Base-by-base conservation (phyloP, 345 rosid species). In the Ceriops tagal region DNA sequence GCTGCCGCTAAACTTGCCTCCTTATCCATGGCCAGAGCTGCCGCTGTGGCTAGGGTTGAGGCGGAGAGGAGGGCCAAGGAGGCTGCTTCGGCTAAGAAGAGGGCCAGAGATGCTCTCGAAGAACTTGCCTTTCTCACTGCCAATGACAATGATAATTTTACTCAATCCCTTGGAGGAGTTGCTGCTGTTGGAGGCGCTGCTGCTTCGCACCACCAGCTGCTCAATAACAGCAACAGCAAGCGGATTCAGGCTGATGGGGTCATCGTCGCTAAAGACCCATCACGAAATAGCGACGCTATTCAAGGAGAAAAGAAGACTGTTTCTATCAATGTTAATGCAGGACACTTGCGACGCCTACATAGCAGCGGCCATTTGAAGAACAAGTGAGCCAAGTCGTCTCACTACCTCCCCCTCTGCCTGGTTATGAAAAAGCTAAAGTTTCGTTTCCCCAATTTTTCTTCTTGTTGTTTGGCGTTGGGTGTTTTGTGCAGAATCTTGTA, bases 1-100 rank as follows among this genome's bases (percentile, higher is more conserved):
- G 83, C 84, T 20, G 90, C 86, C 7, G 77, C 86, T 35, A 70
- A 75, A n/a, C 81, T 86, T 39, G 77, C 88, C 24, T 75, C 73
- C n/a, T 53, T 43, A 52, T 79, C 78, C 31, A 65, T 81, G 86
- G 53, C 66, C 3, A 65, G 39, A 20, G 83, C 80, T 19, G 86
- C 73, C 6, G 66, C 52, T 26, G 3, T 53, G 2, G 81, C 82
- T 0, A 73, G 72, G 73, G 53, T 67, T 8, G 86, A 80, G 62
- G 85, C 85, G 30, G 65, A 68, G 47, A 76, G 65, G 69, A 78
- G 79, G 75, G 80, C 79, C 53, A 5, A 53, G 31, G 80, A 76
- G 22, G 83, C 86, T 56, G 58, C 65, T 15, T 26, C 43, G 18
- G 83, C 85, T 6, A 84, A 79, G 88, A 39, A 71, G 73, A 76